phyloP scores from a whole-genome alignment of 352 stramenopile genomes.

The Globisporangium spinosum region DNA sequence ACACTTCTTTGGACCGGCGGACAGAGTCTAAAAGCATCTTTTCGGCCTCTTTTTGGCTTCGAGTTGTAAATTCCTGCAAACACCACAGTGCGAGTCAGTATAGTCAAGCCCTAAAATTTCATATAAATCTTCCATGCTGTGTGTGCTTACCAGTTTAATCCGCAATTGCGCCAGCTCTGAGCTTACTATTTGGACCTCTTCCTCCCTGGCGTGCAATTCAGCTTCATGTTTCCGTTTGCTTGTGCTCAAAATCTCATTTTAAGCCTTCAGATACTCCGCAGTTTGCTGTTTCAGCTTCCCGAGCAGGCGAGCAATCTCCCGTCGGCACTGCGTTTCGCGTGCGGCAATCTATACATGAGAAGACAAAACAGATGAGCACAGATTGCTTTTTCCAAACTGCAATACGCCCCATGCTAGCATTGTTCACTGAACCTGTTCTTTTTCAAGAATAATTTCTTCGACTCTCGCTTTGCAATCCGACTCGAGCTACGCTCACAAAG shows the following conservation, averaged over 20 bases:
- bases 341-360: conserved; percentile 33
- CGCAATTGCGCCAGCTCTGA: conserved; percentile 48
- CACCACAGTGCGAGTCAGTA: background rate
- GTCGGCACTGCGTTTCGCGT: conserved; percentile 58
- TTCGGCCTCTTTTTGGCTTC: conserved; percentile 54
- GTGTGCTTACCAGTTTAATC: conserved; percentile 38
- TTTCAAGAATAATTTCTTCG: conserved; percentile 68
- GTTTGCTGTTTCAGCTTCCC: conserved; percentile 50
- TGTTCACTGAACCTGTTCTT: conserved; percentile 52
- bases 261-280: conserved; percentile 40
- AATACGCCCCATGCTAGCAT: background rate
- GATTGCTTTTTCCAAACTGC: background rate
- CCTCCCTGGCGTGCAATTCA: conserved; percentile 43
- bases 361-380: background rate
- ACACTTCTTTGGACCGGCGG: conserved; percentile 35
- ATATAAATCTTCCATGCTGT: background rate
- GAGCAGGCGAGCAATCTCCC: conserved; percentile 66
- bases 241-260: conserved; percentile 37
- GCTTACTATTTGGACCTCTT: conserved; percentile 46
- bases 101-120: too few species aligned
- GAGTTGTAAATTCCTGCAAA: conserved; percentile 32
- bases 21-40: conserved; percentile 38
- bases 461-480: conserved; percentile 64
- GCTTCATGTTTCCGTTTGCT: conserved; percentile 34
- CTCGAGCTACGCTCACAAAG: conserved; percentile 42